Evolutionary conservation across 2,329 filamentous ascomycete genomes (phyloP), one percentile per base, ranked within the genome.

Genomic region (Stylonectria norvegica): DNA sequence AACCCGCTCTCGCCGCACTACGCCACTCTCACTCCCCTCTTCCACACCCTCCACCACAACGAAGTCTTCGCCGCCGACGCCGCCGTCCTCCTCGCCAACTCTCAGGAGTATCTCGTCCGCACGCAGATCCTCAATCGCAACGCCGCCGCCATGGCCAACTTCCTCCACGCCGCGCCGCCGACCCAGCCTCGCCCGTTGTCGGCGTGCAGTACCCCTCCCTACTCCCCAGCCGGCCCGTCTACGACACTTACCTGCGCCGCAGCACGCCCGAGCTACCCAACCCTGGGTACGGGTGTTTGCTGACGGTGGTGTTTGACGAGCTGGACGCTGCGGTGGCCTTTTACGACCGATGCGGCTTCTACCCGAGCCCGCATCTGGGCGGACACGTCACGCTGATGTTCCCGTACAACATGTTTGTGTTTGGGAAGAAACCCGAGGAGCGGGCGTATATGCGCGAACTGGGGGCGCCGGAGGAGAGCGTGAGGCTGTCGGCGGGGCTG

Each of bases 211-310:
- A 78, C 49, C 73, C 75, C 0, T 60, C 60, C 15, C 58, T 67
- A 11, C 47, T 63, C 16, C 46, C 61, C 11, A 55, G 59, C 41
- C 61, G 55, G 41, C 18, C 49, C 28, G 45, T 64, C 39, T 63
- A 59, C 34, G 62, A 67, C 2, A 59, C 58, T 2, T 57, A 67
- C 46, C 53, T 66, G 49, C 63, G 70, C 3, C 59, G 41, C 4
- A 38, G 61, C 5, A 64, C 72, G 0, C 30, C 59, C 0, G 73
- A 76, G 2, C 70, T 78, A 40, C 65, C 61, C 5, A 50, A 55
- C 1, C 73, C 75, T 0, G 76, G 76, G 0, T 76, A 78, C 50
- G 77, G 77, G 3, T 78, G 73, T 48, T 68, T 81, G 2, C 55
- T 81, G 11, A 72, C 61, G 7, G 59, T 80, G 19, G 71, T 78